Conservation (phyloP, 176 grass and related monocot species). For the Eremochloa ophiuroides region DNA sequence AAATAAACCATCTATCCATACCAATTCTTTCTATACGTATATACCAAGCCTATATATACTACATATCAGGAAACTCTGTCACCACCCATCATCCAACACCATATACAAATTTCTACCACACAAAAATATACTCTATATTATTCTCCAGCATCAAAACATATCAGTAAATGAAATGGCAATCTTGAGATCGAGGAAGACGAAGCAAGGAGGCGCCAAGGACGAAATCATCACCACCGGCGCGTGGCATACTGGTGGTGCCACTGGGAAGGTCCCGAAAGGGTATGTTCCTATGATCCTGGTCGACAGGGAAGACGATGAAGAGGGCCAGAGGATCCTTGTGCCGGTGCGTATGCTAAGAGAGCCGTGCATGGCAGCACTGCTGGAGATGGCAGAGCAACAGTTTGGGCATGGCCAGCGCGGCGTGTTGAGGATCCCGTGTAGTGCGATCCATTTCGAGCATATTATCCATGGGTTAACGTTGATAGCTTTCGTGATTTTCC, state of each 20-base stretch:
- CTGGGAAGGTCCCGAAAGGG: conserved; percentile 21
- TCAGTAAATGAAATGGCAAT: not conserved
- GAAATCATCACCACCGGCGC: not conserved
- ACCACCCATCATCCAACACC: not conserved
- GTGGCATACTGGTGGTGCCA: not conserved
- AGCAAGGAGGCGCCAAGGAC: conserved; percentile 12
- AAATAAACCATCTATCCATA: not conserved
- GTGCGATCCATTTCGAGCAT: conserved; percentile 5
- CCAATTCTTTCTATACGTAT: not conserved
- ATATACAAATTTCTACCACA: not conserved
- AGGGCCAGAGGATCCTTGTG: conserved; percentile 44
- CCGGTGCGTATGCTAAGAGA: conserved; percentile 24
- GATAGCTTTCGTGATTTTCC: not conserved
- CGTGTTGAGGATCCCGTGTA: conserved; percentile 39
- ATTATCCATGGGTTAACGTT: not conserved
- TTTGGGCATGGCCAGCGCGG: conserved; percentile 44
- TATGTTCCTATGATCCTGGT: conserved; percentile 45
- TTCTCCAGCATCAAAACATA: not conserved
- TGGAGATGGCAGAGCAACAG: conserved; percentile 41
- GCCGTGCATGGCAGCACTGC: conserved; percentile 29
- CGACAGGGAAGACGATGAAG: not conserved
- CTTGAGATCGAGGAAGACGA: conserved; percentile 20
- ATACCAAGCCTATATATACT: not conserved
- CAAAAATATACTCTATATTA: not conserved
- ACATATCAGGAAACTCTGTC: not conserved